Evolutionary conservation across 2,329 filamentous ascomycete species (phyloP).

Genomic region (Pleomassaria siparia): DNA sequence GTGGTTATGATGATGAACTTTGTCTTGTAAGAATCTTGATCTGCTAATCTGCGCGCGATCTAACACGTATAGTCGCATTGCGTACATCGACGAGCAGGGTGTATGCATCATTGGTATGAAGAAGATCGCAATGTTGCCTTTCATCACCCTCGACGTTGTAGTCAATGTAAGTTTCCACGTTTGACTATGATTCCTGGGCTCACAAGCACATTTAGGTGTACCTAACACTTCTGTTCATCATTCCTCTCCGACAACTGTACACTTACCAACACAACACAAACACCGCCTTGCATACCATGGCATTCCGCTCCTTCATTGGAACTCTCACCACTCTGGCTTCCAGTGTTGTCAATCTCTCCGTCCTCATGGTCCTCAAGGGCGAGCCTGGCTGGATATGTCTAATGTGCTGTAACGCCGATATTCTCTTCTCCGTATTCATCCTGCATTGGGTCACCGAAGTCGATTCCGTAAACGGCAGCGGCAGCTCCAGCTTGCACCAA

Average conservation of each 20-base stretch:
- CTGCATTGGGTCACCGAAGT: slow-evolving; percentile 61
- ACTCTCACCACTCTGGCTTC: slow-evolving; percentile 59
- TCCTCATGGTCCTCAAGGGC: slow-evolving; percentile 60
- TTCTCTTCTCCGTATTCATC: slow-evolving; percentile 62
- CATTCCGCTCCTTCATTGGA: slow-evolving; percentile 62
- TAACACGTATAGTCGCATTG: slow-evolving; percentile 53
- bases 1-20: slow-evolving; percentile 61
- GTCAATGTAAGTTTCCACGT: slow-evolving; percentile 51
- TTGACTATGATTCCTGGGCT: background rate
- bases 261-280: slow-evolving; percentile 54
- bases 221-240: slow-evolving; percentile 63
- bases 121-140: slow-evolving; percentile 59
- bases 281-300: slow-evolving; percentile 53
- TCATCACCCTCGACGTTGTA: slow-evolving; percentile 62
- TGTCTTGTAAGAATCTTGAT: slow-evolving; percentile 52
- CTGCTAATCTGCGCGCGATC: background rate
- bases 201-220: slow-evolving; percentile 49
- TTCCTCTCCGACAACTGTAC: slow-evolving; percentile 59
- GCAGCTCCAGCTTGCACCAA: background rate
- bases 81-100: slow-evolving; percentile 54
- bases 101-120: slow-evolving; percentile 65
- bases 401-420: slow-evolving; percentile 66
- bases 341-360: slow-evolving; percentile 61
- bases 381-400: slow-evolving; percentile 68
- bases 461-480: slow-evolving; percentile 20